A percentile compares a stretch with the other conserved stretches of the same genome.
phyloP scores from a whole-genome alignment of 1,284 basidiomycete species.

The Entoloma clypeatum region DNA sequence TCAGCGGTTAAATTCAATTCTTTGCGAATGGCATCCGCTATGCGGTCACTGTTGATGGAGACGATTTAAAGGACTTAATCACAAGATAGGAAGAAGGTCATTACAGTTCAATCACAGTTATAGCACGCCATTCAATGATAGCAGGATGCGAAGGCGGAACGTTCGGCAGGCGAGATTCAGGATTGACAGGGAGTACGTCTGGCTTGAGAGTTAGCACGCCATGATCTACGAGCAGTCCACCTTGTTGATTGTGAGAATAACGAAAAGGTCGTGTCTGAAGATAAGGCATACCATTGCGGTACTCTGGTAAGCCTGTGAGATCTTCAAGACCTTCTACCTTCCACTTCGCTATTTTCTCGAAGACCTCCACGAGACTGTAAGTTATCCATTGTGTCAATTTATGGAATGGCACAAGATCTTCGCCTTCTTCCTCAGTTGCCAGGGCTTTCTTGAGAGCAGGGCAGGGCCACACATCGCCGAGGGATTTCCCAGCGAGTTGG shows the following conservation, averaged over 20 bases:
- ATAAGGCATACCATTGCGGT: conserved; percentile 71
- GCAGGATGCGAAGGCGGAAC: conserved; percentile 79
- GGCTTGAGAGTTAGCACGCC: conserved; percentile 69
- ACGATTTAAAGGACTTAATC: not conserved
- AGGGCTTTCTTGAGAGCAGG: conserved; percentile 35
- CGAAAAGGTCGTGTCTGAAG: not conserved
- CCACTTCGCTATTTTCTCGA: conserved; percentile 79
- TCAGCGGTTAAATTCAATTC: conserved; percentile 48
- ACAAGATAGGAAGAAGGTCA: conserved; percentile 26
- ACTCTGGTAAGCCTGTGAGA: conserved; percentile 85
- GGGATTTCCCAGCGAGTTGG: conserved; percentile 56
- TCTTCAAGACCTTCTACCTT: conserved; percentile 68
- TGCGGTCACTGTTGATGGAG: conserved; percentile 60
- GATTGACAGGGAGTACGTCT: conserved; percentile 42
- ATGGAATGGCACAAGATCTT: conserved; percentile 88
- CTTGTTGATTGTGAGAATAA: conserved; percentile 22
- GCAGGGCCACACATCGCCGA: conserved; percentile 93
- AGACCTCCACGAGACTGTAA: conserved; percentile 83
- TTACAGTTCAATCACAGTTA: conserved; percentile 90
- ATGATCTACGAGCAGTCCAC: conserved; percentile 85
- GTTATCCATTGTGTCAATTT: conserved; percentile 93
- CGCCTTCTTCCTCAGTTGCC: conserved; percentile 40
- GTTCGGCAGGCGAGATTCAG: conserved; percentile 53
- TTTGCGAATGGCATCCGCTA: conserved; percentile 67
- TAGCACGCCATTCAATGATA: conserved; percentile 92